A percentile compares a stretch with the other conserved stretches of the same genome.
Conservation (phyloP, 108 stramenopile species). For the Halocafeteria seosinensis region DNA sequence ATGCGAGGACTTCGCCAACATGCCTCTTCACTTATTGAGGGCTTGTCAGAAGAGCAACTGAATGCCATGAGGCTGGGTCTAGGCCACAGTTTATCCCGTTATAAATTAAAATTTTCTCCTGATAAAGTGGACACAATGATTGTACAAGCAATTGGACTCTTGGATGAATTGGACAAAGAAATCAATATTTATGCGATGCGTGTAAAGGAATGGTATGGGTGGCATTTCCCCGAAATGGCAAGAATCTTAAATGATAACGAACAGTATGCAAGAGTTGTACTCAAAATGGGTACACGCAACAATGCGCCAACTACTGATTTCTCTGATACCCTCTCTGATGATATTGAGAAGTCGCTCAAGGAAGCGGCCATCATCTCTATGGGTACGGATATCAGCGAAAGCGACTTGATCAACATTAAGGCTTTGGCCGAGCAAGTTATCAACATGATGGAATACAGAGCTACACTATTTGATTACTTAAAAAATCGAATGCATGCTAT, state of each 20-base stretch:
- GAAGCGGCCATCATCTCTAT: conserved; percentile 93
- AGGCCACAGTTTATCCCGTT: conserved; percentile 78
- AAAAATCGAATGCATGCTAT: conserved; percentile 98
- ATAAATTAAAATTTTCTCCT: conserved; percentile 98
- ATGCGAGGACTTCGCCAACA: conserved; percentile 80
- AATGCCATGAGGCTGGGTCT: conserved; percentile 78
- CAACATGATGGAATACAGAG: conserved; percentile 84
- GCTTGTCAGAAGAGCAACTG: conserved; percentile 17
- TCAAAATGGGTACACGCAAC: conserved; percentile 65
- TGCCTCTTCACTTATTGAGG: conserved; percentile 68
- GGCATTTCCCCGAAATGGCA: conserved; percentile 97
- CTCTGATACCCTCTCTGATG: conserved; percentile 51
- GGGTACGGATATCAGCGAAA: conserved; percentile 93
- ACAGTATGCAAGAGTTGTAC: conserved; percentile 83
- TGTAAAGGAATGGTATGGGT: conserved; percentile 99
- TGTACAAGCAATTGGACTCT: conserved; percentile 94
- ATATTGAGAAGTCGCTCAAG: conserved; percentile 57
- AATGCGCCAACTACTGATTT: conserved; percentile 64
- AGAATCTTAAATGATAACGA: conserved; percentile 91
- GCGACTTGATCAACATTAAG: conserved; percentile 77
- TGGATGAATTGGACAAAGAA: conserved; percentile 99
- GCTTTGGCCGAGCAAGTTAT: conserved; percentile 84
- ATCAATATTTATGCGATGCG: conserved; percentile 99
- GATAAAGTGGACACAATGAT: conserved; percentile 99
- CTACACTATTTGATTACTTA: conserved; percentile 89